Percentiles rank a stretch among this genome's conserved stretches.
These are phyloP conservation scores for Penicillium mononematosum DNA, from an alignment of 495 filamentous ascomycete genomes.

Conservation along the genomic window DNA sequence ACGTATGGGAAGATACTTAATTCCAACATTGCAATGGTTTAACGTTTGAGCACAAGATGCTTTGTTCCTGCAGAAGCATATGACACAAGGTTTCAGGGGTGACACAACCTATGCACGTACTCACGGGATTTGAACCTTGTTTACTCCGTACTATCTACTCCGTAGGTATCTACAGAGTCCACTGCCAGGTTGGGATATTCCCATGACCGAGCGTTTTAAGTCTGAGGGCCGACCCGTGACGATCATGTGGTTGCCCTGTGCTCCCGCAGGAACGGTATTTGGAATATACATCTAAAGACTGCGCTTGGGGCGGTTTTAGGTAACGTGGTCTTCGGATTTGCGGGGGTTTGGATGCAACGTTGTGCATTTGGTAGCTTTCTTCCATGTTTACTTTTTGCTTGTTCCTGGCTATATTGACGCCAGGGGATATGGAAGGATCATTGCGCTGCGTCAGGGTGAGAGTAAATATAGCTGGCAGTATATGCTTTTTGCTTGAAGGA, in stretches of 20 bases:
- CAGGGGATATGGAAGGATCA: neutral
- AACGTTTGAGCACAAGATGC: neutral
- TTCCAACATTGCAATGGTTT: neutral
- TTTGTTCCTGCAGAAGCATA: slow-evolving; percentile 2
- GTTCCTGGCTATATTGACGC: neutral
- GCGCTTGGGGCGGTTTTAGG: neutral
- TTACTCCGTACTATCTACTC: neutral
- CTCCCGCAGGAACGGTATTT: neutral
- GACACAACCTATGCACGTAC: neutral
- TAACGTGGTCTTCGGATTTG: neutral
- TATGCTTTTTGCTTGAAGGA: neutral
- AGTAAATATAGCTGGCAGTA: neutral
- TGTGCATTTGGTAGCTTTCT: neutral
- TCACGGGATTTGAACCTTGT: neutral
- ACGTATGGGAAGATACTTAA: neutral
- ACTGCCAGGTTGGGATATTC: neutral
- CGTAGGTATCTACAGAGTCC: neutral
- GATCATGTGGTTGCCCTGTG: neutral
- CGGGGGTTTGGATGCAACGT: neutral
- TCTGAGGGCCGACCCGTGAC: slow-evolving; percentile 11
- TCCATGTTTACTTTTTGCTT: neutral
- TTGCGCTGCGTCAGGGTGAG: neutral
- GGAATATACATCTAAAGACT: neutral
- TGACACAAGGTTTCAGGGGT: slow-evolving; percentile 6
- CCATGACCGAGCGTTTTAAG: neutral